phyloP scores from a whole-genome alignment of 352 stramenopile species.

The Achlya hypogyna region DNA sequence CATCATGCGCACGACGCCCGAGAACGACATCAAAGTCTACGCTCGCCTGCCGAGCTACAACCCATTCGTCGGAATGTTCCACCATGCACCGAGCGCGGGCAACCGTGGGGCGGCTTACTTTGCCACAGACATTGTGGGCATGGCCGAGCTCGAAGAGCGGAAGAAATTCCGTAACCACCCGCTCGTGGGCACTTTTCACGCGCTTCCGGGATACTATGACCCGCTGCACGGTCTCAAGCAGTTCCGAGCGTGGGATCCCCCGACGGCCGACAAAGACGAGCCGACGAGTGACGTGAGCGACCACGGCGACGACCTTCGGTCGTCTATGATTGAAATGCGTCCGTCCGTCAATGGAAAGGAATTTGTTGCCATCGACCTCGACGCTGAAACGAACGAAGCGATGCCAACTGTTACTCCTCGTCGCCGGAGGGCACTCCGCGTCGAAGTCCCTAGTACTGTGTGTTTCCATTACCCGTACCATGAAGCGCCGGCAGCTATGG shows the following conservation, averaged over 20 bases:
- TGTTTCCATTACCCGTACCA: slow-evolving; percentile 9
- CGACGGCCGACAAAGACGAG: background rate
- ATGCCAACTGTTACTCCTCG: background rate
- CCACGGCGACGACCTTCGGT: background rate
- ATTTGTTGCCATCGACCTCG: slow-evolving; percentile 14
- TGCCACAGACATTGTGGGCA: slow-evolving; percentile 78
- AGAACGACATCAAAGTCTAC: slow-evolving; percentile 38
- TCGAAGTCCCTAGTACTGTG: background rate
- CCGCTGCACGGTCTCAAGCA: slow-evolving; percentile 68
- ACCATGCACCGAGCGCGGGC: slow-evolving; percentile 79
- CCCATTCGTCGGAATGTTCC: slow-evolving; percentile 83
- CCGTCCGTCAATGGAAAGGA: slow-evolving; percentile 8
- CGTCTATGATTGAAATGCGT: background rate
- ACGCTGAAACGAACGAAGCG: slow-evolving; percentile 2
- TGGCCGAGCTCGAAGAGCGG: slow-evolving; percentile 80
- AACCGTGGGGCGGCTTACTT: slow-evolving; percentile 84
- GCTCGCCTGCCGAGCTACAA: slow-evolving; percentile 80
- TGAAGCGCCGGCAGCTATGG: background rate
- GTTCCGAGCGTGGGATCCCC: slow-evolving; percentile 42
- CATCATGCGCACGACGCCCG: slow-evolving; percentile 2
- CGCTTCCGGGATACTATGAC: slow-evolving; percentile 78
- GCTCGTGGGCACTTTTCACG: slow-evolving; percentile 82
- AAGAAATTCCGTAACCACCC: slow-evolving; percentile 85
- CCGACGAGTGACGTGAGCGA: background rate
- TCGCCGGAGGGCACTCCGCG: background rate